A percentile compares a stretch with the other conserved stretches of the same genome.
phyloP scores from a whole-genome alignment of 2,329 filamentous ascomycete genomes.

The Neofusicoccum parvum region DNA sequence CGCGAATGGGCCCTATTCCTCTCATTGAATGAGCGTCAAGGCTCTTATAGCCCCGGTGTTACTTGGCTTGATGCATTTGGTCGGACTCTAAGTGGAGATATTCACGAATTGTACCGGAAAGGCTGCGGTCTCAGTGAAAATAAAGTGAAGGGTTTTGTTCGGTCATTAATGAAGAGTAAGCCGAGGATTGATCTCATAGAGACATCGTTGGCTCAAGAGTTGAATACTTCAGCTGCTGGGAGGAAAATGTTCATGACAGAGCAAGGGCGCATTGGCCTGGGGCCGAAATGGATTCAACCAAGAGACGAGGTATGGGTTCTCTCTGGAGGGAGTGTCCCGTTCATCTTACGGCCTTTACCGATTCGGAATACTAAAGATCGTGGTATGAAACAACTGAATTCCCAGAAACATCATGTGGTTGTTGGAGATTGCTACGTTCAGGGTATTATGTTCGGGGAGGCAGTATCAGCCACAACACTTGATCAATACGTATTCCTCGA shows the following conservation, averaged over 20 bases:
- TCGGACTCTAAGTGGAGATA: neutral
- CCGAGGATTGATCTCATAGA: neutral
- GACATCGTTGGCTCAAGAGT: neutral
- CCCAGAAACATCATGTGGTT: neutral
- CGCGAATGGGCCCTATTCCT: neutral
- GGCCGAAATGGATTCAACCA: neutral
- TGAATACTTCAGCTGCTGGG: neutral
- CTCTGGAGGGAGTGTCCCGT: neutral
- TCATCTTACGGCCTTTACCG: neutral
- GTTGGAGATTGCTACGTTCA: constrained; percentile 2
- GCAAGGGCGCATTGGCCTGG: neutral
- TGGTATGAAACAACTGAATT: too few species aligned
- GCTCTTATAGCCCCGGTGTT: too few species aligned
- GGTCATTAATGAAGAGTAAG: neutral
- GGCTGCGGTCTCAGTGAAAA: neutral
- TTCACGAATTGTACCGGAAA: neutral
- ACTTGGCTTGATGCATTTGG: neutral
- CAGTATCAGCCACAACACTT: too few species aligned
- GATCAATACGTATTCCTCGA: too few species aligned
- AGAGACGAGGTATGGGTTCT: neutral
- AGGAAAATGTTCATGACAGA: neutral
- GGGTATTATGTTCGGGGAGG: constrained; percentile 5
- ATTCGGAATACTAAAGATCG: too few species aligned
- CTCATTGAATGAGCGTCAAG: neutral
- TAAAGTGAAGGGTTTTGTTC: neutral